Percentiles rank a stretch among this genome's conserved stretches.
Conservation (phyloP, 257 asterid genomes). For the Scutellaria baicalensis region DNA sequence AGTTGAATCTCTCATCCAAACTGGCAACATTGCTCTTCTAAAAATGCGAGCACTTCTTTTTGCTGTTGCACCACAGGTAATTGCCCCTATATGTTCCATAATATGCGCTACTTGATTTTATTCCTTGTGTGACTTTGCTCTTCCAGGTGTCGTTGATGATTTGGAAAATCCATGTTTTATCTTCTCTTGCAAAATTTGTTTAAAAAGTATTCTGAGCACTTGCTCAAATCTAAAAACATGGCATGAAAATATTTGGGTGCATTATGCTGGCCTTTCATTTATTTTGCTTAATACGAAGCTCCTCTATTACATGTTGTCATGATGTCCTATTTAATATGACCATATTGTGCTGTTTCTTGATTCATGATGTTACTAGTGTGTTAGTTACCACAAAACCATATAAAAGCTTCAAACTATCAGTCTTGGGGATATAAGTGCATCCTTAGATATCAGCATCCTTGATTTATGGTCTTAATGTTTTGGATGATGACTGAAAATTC, state of each 20-base stretch:
- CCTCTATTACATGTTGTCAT: neutral
- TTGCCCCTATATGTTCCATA: neutral
- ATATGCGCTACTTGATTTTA: conserved; percentile 2
- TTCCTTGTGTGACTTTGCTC: neutral
- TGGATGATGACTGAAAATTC: neutral
- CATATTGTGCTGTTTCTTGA: neutral
- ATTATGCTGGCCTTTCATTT: neutral
- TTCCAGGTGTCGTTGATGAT: neutral
- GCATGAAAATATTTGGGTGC: neutral
- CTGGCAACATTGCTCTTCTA: conserved; percentile 61
- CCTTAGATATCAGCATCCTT: neutral
- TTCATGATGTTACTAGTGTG: neutral
- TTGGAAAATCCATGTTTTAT: neutral
- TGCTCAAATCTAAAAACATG: neutral
- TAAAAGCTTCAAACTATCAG: neutral
- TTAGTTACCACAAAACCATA: neutral
- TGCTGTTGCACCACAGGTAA: conserved; percentile 74
- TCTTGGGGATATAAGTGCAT: neutral
- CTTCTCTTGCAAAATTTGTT: no score
- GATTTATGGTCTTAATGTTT: neutral
- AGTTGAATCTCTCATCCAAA: conserved; percentile 60
- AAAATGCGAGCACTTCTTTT: conserved; percentile 66
- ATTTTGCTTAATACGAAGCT: neutral
- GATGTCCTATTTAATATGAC: neutral
- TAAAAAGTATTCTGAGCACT: neutral